Evolutionary conservation across 192 early-diverging fungal species (phyloP).

Genomic region (Coemansia guatemalensis): DNA sequence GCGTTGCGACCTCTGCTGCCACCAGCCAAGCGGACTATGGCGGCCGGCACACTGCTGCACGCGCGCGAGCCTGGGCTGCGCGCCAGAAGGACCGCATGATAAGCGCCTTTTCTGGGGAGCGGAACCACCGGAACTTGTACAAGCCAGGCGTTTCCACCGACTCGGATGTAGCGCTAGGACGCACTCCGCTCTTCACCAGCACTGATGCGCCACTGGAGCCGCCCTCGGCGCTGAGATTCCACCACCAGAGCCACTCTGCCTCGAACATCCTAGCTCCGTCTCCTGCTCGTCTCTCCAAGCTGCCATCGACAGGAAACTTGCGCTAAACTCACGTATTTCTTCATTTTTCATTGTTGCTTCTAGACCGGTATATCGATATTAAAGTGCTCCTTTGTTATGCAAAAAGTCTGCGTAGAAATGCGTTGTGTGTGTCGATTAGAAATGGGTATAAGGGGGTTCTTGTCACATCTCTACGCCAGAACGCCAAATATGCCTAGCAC

Average conservation of each 20-base stretch:
- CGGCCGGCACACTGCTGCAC: slow-evolving; percentile 44
- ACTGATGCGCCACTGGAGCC: slow-evolving; percentile 9
- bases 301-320: slow-evolving; percentile 11
- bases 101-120: slow-evolving; percentile 29
- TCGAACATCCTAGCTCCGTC: slow-evolving; percentile 15
- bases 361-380: background rate
- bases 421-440: background rate
- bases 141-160: slow-evolving; percentile 6
- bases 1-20: slow-evolving; percentile 11
- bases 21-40: slow-evolving; percentile 25
- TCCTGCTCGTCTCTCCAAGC: background rate
- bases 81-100: slow-evolving; percentile 40
- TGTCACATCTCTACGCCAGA: slow-evolving; percentile 6
- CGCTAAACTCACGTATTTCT: background rate
- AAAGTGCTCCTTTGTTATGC: background rate
- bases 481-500: slow-evolving; percentile 18
- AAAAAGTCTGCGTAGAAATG: slow-evolving; percentile 1
- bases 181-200: background rate
- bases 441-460: background rate
- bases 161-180: slow-evolving; percentile 12
- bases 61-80: slow-evolving; percentile 48
- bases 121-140: slow-evolving; percentile 11
- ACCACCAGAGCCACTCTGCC: slow-evolving; percentile 41
- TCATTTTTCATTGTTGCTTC: background rate
- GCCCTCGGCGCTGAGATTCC: slow-evolving; percentile 23